Conservation (phyloP, 2,329 filamentous ascomycete genomes). For the Trematosphaeria pertusa region DNA sequence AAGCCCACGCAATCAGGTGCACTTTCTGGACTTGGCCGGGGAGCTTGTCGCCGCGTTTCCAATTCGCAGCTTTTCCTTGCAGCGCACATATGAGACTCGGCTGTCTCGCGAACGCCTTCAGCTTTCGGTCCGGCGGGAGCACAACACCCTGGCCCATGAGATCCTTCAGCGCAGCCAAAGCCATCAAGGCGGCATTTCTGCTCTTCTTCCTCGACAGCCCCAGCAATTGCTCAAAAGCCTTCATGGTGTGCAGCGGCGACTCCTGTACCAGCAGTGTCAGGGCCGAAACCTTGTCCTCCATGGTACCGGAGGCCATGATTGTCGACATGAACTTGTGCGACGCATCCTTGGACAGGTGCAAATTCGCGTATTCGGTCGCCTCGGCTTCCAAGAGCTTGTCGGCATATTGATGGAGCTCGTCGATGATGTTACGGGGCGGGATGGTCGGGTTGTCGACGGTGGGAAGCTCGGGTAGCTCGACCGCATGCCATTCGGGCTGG, state of each 20-base stretch:
- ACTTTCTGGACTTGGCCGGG: slow-evolving; percentile 75
- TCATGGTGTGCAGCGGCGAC: slow-evolving; percentile 90
- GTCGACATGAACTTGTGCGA: slow-evolving; percentile 96
- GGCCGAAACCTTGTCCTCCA: slow-evolving; percentile 96
- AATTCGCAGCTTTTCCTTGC: slow-evolving; percentile 66
- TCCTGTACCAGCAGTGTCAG: slow-evolving; percentile 94
- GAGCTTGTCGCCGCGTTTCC: slow-evolving; percentile 73
- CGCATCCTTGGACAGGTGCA: slow-evolving; percentile 76
- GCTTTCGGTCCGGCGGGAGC: slow-evolving; percentile 80
- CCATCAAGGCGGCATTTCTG: slow-evolving; percentile 88
- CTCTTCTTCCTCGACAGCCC: slow-evolving; percentile 89
- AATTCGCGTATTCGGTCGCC: slow-evolving; percentile 74
- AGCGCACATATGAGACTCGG: slow-evolving; percentile 76
- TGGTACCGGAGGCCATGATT: slow-evolving; percentile 94
- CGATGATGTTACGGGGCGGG: slow-evolving; percentile 60
- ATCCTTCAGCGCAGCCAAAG: slow-evolving; percentile 93
- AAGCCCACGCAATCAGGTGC: slow-evolving; percentile 88
- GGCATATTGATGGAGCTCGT: slow-evolving; percentile 73
- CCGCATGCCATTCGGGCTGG: slow-evolving; percentile 72
- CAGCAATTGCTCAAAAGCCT: slow-evolving; percentile 85
- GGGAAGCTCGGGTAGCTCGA: slow-evolving; percentile 62
- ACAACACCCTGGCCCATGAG: slow-evolving; percentile 88
- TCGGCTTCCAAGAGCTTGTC: slow-evolving; percentile 78
- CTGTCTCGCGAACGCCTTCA: slow-evolving; percentile 81
- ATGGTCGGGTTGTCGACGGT: slow-evolving; percentile 53